A percentile compares a stretch with the other conserved stretches of the same genome.
Conservation (phyloP, 2,329 filamentous ascomycete species). For the Bipolaris cookei region DNA sequence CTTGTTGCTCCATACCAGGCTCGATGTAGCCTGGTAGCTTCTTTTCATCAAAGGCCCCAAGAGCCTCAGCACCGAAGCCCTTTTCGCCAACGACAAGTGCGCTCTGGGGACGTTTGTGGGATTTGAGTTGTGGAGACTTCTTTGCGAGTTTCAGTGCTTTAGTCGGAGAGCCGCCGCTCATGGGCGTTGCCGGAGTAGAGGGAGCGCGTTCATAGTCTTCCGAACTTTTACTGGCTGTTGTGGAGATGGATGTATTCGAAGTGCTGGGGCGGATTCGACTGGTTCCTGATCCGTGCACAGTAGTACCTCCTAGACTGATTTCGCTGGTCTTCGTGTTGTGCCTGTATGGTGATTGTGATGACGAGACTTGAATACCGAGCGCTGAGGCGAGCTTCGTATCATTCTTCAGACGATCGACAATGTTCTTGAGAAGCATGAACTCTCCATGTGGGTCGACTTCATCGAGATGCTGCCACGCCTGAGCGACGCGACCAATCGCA, state of each 20-base stretch:
- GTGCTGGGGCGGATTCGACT: conserved; percentile 44
- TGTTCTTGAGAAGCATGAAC: conserved; percentile 79
- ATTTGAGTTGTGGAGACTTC: conserved; percentile 84
- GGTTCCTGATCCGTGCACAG: conserved; percentile 43
- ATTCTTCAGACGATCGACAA: conserved; percentile 74
- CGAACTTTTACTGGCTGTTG: conserved; percentile 28
- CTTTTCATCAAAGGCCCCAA: conserved; percentile 50
- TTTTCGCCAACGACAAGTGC: conserved; percentile 53
- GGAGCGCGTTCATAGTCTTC: conserved; percentile 29
- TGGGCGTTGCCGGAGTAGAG: conserved; percentile 35
- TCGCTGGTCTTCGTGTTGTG: conserved; percentile 44
- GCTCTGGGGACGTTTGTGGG: conserved; percentile 64
- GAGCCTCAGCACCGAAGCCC: conserved; percentile 48
- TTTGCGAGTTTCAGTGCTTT: conserved; percentile 72
- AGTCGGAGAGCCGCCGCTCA: conserved; percentile 53
- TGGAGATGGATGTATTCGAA: conserved; percentile 23
- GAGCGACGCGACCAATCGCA: conserved; percentile 79
- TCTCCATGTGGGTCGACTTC: conserved; percentile 88
- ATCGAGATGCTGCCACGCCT: conserved; percentile 85
- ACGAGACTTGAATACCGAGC: conserved; percentile 49
- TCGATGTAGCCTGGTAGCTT: conserved; percentile 64
- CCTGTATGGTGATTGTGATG: conserved; percentile 33
- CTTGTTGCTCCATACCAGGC: conserved; percentile 89
- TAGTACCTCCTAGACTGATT: conserved; percentile 42
- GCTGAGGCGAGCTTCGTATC: conserved; percentile 68